A percentile compares a stretch with the other conserved stretches of the same genome.
These are phyloP conservation scores for Xylaria sp. DNA, from an alignment of 2,329 filamentous ascomycete species.

Conservation along the genomic window DNA sequence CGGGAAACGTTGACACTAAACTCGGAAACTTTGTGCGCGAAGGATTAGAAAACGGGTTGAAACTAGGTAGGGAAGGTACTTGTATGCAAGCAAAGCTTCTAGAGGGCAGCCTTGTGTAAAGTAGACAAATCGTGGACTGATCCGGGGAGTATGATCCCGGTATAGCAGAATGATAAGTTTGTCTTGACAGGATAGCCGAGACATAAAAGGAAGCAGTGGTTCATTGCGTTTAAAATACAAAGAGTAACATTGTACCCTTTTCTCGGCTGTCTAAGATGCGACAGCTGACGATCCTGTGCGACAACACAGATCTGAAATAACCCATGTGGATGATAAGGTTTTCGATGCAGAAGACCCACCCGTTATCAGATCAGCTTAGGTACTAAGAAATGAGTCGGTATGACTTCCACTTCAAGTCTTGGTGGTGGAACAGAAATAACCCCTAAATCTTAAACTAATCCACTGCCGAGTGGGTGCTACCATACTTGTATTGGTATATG, in stretches of 20 bases:
- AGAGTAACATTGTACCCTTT: neutral
- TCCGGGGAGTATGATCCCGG: neutral
- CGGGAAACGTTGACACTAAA: constrained; percentile 2
- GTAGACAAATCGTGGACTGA: neutral
- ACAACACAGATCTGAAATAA: neutral
- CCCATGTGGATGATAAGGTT: constrained; percentile 27
- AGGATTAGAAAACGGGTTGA: neutral
- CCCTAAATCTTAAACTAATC: too few relatives aligned
- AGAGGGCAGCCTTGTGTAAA: neutral
- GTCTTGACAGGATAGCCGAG: neutral
- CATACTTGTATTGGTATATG: neutral
- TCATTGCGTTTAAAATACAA: neutral
- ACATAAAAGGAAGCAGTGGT: neutral
- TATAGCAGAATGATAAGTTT: neutral
- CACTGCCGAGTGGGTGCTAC: too few relatives aligned
- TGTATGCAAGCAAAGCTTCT: neutral
- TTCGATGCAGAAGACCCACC: neutral
- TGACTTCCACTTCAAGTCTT: neutral
- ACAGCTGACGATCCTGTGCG: neutral
- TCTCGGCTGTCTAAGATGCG: neutral
- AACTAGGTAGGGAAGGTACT: neutral
- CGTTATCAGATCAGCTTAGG: neutral
- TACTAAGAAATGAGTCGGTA: neutral
- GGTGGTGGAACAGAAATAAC: too few relatives aligned
- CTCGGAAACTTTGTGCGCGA: neutral